Evolutionary conservation across 176 grass and related monocot species (phyloP), one percentile per base, ranked within the genome.

Genomic region (Melocanna baccifera): DNA sequence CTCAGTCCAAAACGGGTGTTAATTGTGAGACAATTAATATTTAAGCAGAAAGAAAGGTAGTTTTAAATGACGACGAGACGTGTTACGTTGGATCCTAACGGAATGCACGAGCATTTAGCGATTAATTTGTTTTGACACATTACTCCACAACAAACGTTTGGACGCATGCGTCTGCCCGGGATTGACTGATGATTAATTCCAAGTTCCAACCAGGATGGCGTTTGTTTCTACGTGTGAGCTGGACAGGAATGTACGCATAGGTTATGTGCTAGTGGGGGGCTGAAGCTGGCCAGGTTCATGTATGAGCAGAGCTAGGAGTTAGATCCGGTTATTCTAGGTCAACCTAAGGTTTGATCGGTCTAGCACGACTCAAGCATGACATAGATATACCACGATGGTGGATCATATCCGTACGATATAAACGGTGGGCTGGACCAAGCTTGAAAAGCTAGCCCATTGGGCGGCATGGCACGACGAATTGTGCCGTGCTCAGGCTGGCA

Each of bases 201-300:
- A 62, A 71, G 55, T 79, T 41, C 75, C 29, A 68, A 51, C 56
- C 65, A 78, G 52, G 37, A 53, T 57, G 13, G n/a, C 40, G 20
- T 73, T 29, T 51, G 43, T 62, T 22, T 45, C 47, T 77, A 77
- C 41, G 46, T 26, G 37, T 56, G 32, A 53, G 5, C 29, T n/a
- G 55, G 32, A 85, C 69, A 25, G 64, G 75, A 62, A 70, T 70
- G 40, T 78, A 20, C 12, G 3, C 12, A n/a, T 85, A 45, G 22
- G 73, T 68, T n/a, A n/a, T 57, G 50, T 59, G 48, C 76, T 34
- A 76, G 20, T 55, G 41, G 70, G n/a, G 51, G 32, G 26, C 81
- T 6, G 69, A n/a, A 62, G 42, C 6, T 42, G 52, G 34, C 32
- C 16, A 63, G 75, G 56, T 86, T 42, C 67, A 65, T 86, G 67